Conservation (phyloP, 2,329 filamentous ascomycete genomes). For the Talaromyces sp. region DNA sequence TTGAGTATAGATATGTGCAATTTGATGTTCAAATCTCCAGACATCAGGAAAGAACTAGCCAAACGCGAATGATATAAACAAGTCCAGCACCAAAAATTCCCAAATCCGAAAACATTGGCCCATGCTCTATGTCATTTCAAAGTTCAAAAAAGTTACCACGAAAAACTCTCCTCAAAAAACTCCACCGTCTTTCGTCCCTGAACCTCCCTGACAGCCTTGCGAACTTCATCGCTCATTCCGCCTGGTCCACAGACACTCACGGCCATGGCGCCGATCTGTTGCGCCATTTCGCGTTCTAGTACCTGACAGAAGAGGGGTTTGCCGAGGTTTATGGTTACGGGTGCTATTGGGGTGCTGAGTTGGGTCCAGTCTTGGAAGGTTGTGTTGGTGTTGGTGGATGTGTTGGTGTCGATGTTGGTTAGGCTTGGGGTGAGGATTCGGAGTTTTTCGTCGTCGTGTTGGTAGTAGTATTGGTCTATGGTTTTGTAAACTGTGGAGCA, state of each 20-base stretch:
- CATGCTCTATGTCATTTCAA: not conserved
- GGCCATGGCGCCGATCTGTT: conserved; percentile 77
- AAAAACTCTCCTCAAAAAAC: conserved; percentile 71
- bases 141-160: conserved; percentile 29
- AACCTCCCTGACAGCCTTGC: conserved; percentile 61
- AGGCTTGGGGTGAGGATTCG: not conserved
- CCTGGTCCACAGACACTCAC: conserved; percentile 75
- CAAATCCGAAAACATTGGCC: not conserved
- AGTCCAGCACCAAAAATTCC: not conserved
- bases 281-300: conserved; percentile 63
- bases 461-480: conserved; percentile 10
- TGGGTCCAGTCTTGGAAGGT: conserved; percentile 18
- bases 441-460: not conserved
- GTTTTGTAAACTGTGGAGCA: not conserved
- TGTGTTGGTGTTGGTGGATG: not conserved
- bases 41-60: too few species aligned
- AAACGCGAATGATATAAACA: too few species aligned
- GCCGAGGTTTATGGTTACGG: conserved; percentile 18
- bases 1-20: too few species aligned
- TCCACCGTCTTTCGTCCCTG: conserved; percentile 61
- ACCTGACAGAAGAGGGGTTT: conserved; percentile 40
- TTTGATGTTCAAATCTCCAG: too few species aligned
- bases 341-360: conserved; percentile 10
- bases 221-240: conserved; percentile 67
- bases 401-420: not conserved